phyloP scores from a whole-genome alignment of 1,139 yeast species.

The Suzukiozyma palmioleophila region DNA sequence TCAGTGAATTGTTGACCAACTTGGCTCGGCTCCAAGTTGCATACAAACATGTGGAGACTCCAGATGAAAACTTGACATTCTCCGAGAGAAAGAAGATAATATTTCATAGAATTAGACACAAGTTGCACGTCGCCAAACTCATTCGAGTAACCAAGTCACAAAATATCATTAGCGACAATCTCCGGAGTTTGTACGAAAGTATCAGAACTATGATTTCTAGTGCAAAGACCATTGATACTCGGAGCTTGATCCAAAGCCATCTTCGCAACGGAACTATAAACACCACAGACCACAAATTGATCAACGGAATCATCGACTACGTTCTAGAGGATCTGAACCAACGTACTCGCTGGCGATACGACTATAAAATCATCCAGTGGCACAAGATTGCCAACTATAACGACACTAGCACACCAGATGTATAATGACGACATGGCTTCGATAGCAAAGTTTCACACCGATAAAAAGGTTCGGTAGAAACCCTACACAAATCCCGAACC shows the following conservation, averaged over 20 bases:
- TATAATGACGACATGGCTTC: no score
- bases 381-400: slow-evolving; percentile 13
- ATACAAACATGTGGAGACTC: slow-evolving; percentile 9
- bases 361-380: slow-evolving; percentile 16
- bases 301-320: slow-evolving; percentile 26
- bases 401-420: not conserved
- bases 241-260: not conserved
- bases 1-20: slow-evolving; percentile 20
- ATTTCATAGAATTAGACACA: slow-evolving; percentile 32
- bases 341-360: slow-evolving; percentile 22
- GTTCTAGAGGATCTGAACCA: slow-evolving; percentile 17
- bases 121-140: slow-evolving; percentile 19
- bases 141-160: slow-evolving; percentile 23
- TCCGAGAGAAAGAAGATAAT: slow-evolving; percentile 8
- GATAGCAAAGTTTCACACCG: no score
- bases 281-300: slow-evolving; percentile 9
- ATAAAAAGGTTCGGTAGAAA: no score
- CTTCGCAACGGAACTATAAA: not conserved
- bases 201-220: not conserved
- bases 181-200: not conserved
- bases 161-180: slow-evolving; percentile 10
- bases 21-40: slow-evolving; percentile 17
- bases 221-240: not conserved
- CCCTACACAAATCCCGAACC: no score
- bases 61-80: slow-evolving; percentile 9